Evolutionary conservation across 192 early-diverging fungal genomes (phyloP).

Genomic region (Coemansia sp.): DNA sequence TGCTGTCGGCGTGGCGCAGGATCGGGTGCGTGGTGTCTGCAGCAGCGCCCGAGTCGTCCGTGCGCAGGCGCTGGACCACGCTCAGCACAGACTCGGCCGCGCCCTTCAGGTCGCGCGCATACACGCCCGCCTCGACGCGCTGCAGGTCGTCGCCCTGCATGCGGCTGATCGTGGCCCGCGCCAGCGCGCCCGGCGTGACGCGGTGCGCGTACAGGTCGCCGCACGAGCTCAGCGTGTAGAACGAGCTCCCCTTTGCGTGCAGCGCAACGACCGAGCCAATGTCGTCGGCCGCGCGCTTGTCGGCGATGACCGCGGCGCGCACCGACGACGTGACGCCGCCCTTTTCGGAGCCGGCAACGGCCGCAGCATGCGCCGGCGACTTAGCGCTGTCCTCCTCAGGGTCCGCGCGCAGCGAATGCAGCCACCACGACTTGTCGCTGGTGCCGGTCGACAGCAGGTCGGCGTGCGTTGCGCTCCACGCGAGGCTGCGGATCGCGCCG

Average conservation of each 20-base stretch:
- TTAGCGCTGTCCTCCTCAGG: background rate
- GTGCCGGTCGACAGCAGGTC: conserved; percentile 62
- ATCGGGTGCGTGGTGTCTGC: background rate
- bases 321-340: too few species aligned
- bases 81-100: conserved; percentile 28
- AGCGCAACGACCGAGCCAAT: conserved; percentile 37
- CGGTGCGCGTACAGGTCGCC: conserved; percentile 50
- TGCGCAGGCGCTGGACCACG: conserved; percentile 1
- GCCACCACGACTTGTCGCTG: conserved; percentile 57
- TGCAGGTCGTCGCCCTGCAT: background rate
- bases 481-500: conserved; percentile 28
- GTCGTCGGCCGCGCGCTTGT: conserved; percentile 39
- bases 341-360: too few species aligned
- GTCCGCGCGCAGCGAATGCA: conserved; percentile 49
- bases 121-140: conserved; percentile 21
- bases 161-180: conserved; percentile 10
- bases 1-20: background rate
- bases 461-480: conserved; percentile 70
- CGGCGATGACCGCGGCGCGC: conserved; percentile 17
- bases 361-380: too few species aligned
- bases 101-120: conserved; percentile 32
- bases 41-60: background rate
- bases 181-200: conserved; percentile 15
- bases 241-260: conserved; percentile 29
- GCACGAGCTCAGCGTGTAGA: conserved; percentile 44